Evolutionary conservation across 371 early-diverging fungal genomes (phyloP), one percentile per base, ranked within the genome.

Genomic region (Mortierella sp.): DNA sequence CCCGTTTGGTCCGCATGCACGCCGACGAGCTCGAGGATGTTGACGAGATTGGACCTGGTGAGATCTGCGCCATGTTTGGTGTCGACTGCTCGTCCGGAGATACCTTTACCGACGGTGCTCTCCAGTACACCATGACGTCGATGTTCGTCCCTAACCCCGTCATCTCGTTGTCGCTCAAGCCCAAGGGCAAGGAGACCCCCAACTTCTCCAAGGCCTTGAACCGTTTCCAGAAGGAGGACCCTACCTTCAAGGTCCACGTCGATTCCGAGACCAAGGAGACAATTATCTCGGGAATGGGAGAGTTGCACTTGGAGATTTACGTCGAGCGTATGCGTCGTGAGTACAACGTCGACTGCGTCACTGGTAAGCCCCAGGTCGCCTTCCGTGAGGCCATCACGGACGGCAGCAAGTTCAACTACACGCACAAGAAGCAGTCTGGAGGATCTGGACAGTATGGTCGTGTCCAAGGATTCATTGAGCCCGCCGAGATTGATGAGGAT

Each of bases 1-100:
- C 98, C 64, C 91, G 98, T 50, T 90, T 99, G 66, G 98, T 97
- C 47, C 96, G 99, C 79, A 99, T 99, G 99, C 99, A 99, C 88
- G 95, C 97, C 69, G 94, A 97, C 83, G 97, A 97, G 86, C 97
- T 98, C 96, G 98, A 99, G 88, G 99, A 99, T 87, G 97, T 99
- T 0, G 95, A 97, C 73, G 89, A 91, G 80, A 93, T 98, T 37
- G 96, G 95, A 70, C 95, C 97, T 67, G 99, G 99, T 79, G 99
- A 99, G 89, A 98, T 99, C 71, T 96, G 98, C 86, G 99, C 99
- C 29, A 89, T 98, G 87, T 98, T 99, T 87, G 99, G 99, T 83
- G 93, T 99, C 65, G 99, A 99, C 74, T 99, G 99, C 87, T 94
- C 98, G 9, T 95, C 95, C 40, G 99, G 99, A 75, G 99, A 99